Base-by-base conservation (phyloP, 768 basidiomycete genomes). In the Rhodosporidiobolus odoratus region DNA sequence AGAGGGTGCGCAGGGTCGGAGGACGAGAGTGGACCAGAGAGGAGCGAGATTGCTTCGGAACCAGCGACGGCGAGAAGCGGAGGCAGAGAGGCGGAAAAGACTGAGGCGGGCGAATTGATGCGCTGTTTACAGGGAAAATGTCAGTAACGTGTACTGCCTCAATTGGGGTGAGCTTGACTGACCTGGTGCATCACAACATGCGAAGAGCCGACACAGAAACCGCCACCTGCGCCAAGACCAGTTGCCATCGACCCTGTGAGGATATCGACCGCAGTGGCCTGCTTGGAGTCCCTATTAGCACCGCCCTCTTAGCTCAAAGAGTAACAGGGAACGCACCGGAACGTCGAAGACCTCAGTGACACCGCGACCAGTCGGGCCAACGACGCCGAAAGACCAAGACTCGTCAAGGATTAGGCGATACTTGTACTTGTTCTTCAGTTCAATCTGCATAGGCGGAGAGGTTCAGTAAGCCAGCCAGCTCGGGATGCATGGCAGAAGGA, bases 21-120 rank as follows among this genome's bases (percentile, higher is more conserved):
- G 16, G 76, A 76, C 8, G 66, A 86, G 0, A 92, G 92, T 1
- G 87, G 87, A 68, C 84, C 85, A 53, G 85, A 85, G 60, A 98
- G 83, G 73, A 89, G 86, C 76, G 86, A 85, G 79, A 97, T 89
- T 10, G 87, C 91, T 76, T 92, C 88, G 0, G 91, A 93, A 3
- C 87, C 91, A 74, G 88, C 86, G 72, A 92, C 92, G 27, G 91
- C 87, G 47, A 98, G 87, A 52, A 94, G 84, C 4, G 91, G 86
- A 0, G 96, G 96, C 82, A 95, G 87, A 4, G 95, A 87, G 25
- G 96, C 96, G 2, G 95, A 96, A 83, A 92, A 99, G 68, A 99
- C 92, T 79, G 92, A 95, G 0, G 92, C 87, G 6, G 92, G 88
- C 23, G 91, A 92, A 78, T 98, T 98, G 84, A 95, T 96, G 56